Evolutionary conservation across 345 rosid species (phyloP), one percentile per base, ranked within the genome.

Genomic region (Barbarea vulgaris): DNA sequence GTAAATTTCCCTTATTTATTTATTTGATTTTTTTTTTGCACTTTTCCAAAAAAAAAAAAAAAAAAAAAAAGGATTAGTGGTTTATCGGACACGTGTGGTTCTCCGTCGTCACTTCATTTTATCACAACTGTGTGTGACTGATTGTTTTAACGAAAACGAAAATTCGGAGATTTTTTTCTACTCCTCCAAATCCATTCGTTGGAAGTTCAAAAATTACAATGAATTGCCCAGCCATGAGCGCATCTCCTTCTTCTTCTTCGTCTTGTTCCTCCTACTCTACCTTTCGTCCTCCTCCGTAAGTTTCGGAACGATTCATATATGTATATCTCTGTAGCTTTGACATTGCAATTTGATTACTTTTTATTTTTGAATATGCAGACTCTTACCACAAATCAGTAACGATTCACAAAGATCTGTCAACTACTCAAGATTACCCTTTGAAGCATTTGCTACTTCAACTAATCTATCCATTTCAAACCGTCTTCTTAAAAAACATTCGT

Each of bases 241-340:
- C 80, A 6, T 57, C 75, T 58, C 61, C 80, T 64, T 64, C 80
- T 28, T 69, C 74, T 17, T 79, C 84, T 17, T 85, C 88, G 6
- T 74, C 83, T 18, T 17, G 62, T 31, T 31, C 77, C 8, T 78
- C 85, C 39, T 81, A 84, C 69, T 84, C 90, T 1, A 55, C 85
- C 5, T 72, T 85, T 65, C 83, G 83, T 69, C 82, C 67, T 67
- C 79, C 62, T 53, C 72, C 69, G 86, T 86, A 77, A 63, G 85
- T 58, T 52, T 50, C 48, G 5, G 1, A 63, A 21, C 55, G 4
- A 11, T 57, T 15, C 15, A 37, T 37, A 11, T 11, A 41, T 42
- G 0, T 6, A 12, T 41, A 4, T 19, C 18, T 7, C 53, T 8
- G 2, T 48, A 48, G 5, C 25, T 50, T 50, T 50, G 30, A 58